Evolutionary conservation across 352 stramenopile species (phyloP).

Genomic region (Elongisporangium anandrum): DNA sequence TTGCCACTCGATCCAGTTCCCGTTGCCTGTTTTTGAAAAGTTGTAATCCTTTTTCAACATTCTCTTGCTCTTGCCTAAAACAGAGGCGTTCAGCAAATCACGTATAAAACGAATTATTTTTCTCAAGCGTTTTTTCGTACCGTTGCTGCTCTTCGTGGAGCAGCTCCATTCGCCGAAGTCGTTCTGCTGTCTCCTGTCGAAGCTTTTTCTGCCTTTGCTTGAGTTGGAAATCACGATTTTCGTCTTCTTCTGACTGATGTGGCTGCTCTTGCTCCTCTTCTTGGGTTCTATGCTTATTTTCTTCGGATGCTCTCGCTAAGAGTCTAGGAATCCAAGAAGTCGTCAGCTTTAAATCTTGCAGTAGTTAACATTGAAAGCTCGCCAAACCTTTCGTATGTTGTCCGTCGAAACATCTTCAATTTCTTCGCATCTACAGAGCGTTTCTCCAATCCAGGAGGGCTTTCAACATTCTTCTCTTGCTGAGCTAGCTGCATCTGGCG

Average conservation of each 20-base stretch:
- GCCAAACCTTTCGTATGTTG: constrained; percentile 4
- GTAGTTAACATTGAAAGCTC: background rate
- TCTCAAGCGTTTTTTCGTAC: constrained; percentile 16
- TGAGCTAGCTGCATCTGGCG: constrained; percentile 12
- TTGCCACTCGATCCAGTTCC: constrained; percentile 56
- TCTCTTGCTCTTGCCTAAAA: constrained; percentile 42
- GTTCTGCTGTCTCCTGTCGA: constrained; percentile 38
- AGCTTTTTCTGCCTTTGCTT: constrained; percentile 37
- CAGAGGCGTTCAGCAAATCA: background rate
- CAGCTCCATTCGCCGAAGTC: constrained; percentile 38
- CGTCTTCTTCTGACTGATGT: constrained; percentile 7
- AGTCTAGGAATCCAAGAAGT: background rate
- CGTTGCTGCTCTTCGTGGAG: constrained; percentile 37
- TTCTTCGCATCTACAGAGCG: constrained; percentile 2
- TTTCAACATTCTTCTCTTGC: background rate
- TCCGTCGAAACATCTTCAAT: constrained; percentile 11
- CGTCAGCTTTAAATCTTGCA: no score
- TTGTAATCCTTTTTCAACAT: constrained; percentile 43
- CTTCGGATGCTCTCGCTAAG: background rate
- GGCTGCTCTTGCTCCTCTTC: background rate
- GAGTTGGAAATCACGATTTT: constrained; percentile 18
- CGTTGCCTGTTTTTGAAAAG: constrained; percentile 53
- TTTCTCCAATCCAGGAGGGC: constrained; percentile 4
- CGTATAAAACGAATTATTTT: background rate
- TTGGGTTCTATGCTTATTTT: background rate